Conservation (phyloP, 2,329 filamentous ascomycete genomes). For the Pseudogymnoascus sp. region DNA sequence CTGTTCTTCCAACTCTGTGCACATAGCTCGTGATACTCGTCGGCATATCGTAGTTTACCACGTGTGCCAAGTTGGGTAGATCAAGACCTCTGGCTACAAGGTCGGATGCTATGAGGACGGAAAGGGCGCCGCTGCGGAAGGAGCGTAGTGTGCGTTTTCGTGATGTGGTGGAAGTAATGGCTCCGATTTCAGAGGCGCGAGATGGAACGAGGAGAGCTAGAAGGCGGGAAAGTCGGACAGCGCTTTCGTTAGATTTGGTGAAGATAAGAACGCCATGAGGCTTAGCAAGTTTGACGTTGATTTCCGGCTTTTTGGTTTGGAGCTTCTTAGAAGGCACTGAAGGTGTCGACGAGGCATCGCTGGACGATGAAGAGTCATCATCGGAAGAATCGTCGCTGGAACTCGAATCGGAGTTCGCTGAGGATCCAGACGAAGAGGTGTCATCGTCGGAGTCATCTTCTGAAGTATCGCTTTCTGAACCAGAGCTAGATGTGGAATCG, state of each 20-base stretch:
- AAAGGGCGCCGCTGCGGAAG: constrained; percentile 57
- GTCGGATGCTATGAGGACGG: constrained; percentile 82
- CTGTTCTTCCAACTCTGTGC: constrained; percentile 86
- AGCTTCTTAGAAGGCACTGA: constrained; percentile 12
- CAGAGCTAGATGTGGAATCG: constrained; percentile 30
- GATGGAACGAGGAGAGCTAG: constrained; percentile 59
- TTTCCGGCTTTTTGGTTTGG: constrained; percentile 14
- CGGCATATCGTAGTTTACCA: constrained; percentile 91
- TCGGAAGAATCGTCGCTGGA: constrained; percentile 13
- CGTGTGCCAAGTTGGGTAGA: constrained; percentile 68
- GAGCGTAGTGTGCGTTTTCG: constrained; percentile 60
- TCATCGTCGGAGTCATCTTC: constrained; percentile 17
- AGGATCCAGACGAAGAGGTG: constrained; percentile 15
- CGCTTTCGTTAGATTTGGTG: constrained; percentile 82
- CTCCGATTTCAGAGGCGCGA: constrained; percentile 52
- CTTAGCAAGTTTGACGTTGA: constrained; percentile 25
- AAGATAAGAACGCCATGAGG: constrained; percentile 62
- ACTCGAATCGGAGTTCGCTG: constrained; percentile 24
- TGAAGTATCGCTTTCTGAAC: constrained; percentile 22
- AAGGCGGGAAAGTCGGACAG: constrained; percentile 77
- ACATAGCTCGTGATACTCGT: constrained; percentile 76
- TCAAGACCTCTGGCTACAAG: constrained; percentile 90
- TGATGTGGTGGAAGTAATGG: constrained; percentile 71
- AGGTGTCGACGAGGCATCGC: constrained; percentile 15
- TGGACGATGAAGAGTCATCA: constrained; percentile 12